phyloP scores from a whole-genome alignment of 371 early-diverging fungal species.

The Saksenaea oblongispora region DNA sequence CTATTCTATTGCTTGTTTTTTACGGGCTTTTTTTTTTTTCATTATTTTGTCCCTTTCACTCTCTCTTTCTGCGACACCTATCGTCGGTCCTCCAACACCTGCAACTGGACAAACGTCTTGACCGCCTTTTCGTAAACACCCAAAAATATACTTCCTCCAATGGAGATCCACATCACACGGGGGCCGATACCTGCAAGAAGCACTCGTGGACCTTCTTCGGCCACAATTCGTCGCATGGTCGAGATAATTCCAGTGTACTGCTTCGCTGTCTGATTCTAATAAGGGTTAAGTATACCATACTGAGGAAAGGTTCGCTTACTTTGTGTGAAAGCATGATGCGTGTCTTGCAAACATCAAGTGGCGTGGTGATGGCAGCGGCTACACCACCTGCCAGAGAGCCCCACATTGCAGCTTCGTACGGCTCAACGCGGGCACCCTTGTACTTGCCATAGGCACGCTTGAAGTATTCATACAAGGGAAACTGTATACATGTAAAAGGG shows the following conservation, averaged over 20 bases:
- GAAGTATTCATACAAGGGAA: slow-evolving; percentile 92
- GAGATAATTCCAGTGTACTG: slow-evolving; percentile 72
- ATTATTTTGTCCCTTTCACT: slow-evolving; percentile 1
- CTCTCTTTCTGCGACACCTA: slow-evolving; percentile 3
- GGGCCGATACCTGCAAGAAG: slow-evolving; percentile 91
- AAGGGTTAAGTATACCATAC: neutral
- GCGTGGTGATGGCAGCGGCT: slow-evolving; percentile 90
- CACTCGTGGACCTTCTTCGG: slow-evolving; percentile 78
- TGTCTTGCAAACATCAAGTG: slow-evolving; percentile 93
- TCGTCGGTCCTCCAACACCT: slow-evolving; percentile 32
- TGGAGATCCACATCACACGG: slow-evolving; percentile 92
- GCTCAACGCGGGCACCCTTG: slow-evolving; percentile 56
- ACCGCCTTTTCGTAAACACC: slow-evolving; percentile 91
- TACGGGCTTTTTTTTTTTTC: neutral
- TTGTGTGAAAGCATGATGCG: slow-evolving; percentile 85
- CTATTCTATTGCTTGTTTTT: neutral
- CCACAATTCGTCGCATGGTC: slow-evolving; percentile 73
- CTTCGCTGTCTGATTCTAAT: slow-evolving; percentile 15
- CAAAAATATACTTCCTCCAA: slow-evolving; percentile 94
- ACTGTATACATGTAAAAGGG: slow-evolving; percentile 96
- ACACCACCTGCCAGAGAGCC: slow-evolving; percentile 91
- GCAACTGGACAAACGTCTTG: slow-evolving; percentile 48
- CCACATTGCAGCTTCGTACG: slow-evolving; percentile 86
- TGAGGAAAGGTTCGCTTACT: slow-evolving; percentile 23
- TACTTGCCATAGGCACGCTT: slow-evolving; percentile 60